phyloP scores from a whole-genome alignment of 257 asterid species.

The Catharanthus roseus region DNA sequence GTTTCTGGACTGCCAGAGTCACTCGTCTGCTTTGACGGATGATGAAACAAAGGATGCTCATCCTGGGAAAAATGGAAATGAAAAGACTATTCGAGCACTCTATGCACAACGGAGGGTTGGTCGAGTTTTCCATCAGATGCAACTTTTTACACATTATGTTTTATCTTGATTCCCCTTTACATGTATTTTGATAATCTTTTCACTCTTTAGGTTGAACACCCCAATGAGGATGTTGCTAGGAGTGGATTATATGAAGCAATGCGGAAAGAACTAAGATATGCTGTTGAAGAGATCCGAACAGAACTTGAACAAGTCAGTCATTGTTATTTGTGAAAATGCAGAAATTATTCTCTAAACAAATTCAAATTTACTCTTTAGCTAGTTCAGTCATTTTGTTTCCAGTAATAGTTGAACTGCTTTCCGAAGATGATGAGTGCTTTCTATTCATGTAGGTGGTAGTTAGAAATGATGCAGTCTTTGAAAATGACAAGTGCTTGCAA shows the following conservation, averaged over 20 bases:
- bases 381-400: neutral
- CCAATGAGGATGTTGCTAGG: constrained; percentile 40
- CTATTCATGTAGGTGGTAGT: constrained; percentile 37
- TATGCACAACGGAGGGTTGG: constrained; percentile 63
- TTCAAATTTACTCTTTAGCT: neutral
- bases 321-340: neutral
- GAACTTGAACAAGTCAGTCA: constrained; percentile 69
- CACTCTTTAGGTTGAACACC: constrained; percentile 51
- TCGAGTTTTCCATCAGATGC: constrained; percentile 2
- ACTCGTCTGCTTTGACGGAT: constrained; percentile 71
- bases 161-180: neutral
- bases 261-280: constrained; percentile 74
- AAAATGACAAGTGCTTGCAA: constrained; percentile 31
- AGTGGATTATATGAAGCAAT: constrained; percentile 66
- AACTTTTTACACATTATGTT: neutral
- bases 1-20: constrained; percentile 52
- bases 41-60: constrained; percentile 60
- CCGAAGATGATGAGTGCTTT: constrained; percentile 6
- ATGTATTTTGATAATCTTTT: neutral
- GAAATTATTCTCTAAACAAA: neutral
- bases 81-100: constrained; percentile 66
- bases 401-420: neutral
- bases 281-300: constrained; percentile 72
- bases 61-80: constrained; percentile 45
- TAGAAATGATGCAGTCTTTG: constrained; percentile 31